Evolutionary conservation across 1,139 yeast species (phyloP), one percentile per base, ranked within the genome.

Genomic region (Candida sp.): DNA sequence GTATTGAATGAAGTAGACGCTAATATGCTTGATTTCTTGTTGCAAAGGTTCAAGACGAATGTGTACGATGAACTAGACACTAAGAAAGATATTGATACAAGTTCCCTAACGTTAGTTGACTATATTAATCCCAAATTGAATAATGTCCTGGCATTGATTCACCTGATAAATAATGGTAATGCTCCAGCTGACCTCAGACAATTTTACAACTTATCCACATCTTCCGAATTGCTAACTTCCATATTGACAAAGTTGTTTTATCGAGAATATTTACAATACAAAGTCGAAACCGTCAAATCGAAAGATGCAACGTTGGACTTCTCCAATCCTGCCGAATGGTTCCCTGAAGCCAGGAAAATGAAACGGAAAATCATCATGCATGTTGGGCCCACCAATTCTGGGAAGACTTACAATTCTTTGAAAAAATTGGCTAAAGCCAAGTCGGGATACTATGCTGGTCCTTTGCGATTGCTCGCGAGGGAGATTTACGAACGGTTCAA

Each of bases 341-440:
- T 75, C 55, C 97, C 99, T 0, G 81, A 75, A 40, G 96, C 99
- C 0, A 72, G 99, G 37, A 80, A 83, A 49, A 73, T 90, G 70
- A 83, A 81, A 50, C 72, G 99, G 35, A 84, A 85, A 45, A 76
- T 93, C 38, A 75, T 84, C 21, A 78, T 95, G 81, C 99, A 93
- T 61, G 89, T 93, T 19, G 99, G 99, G 0, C 99, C 99, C 0
- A 93, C 99, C 0, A 93, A 93, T 60, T 84, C 95, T 53, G 99
- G 99, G n/a, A 93, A 93, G 57, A 93, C 99, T 0, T 87, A 87
- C 58, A 77, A 80, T 40, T 96, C 98, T 0, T 67, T 93, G 37
- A 75, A 85, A 55, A 75, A 81, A 43, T 70, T 93, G 38, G 81
- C 82, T 51, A 55, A 64, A n/a, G 82, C 91, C 7, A 73, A 79